Evolutionary conservation across 768 basidiomycete species (phyloP), one percentile per base, ranked within the genome.

Genomic region (Podaxis rugospora): DNA sequence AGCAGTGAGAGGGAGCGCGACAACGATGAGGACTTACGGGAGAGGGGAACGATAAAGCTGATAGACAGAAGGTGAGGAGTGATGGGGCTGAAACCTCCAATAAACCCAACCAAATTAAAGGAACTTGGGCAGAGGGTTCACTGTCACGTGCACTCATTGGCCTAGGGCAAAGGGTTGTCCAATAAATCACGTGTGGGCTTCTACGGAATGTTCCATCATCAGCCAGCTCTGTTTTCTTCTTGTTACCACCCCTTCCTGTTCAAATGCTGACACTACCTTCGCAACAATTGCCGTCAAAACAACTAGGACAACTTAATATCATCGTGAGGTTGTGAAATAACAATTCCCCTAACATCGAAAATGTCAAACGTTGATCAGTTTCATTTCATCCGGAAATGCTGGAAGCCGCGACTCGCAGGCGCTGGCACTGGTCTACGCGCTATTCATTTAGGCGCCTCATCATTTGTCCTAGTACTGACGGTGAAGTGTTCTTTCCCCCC

Each of bases 41-140:
- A 71, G 68, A 68, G 72, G 69, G 73, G 71, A 72, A 68, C 70
- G 74, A 71, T 75, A 76, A 71, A 70, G 68, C 74, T 71, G 74
- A 74, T 64, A 62, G 64, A 65, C 65, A 65, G 62, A 73, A 76
- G 76, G 72, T 67, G 73, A 68, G 69, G 70, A 76, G 78, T 80
- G 75, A 78, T 75, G 79, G 76, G 73, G 70, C 65, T 69, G 76
- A 76, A 76, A 73, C 74, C 62, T 79, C 75, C 78, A 78, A 77
- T 77, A 76, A 75, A 74, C 66, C 67, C 65, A 74, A 76, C 80
- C 79, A 83, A 85, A 87, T 85, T 86, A 80, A 82, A 81, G 79
- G 76, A 75, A 74, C 71, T 77, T 82, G 86, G 86, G 86, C 85
- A 87, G 77, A 88, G 86, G 86, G 86, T 86, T 86, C 70, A 62